Conservation (phyloP, 225 moss, liverwort and hornwort genomes). For the Physcomitrellopsis africana region DNA sequence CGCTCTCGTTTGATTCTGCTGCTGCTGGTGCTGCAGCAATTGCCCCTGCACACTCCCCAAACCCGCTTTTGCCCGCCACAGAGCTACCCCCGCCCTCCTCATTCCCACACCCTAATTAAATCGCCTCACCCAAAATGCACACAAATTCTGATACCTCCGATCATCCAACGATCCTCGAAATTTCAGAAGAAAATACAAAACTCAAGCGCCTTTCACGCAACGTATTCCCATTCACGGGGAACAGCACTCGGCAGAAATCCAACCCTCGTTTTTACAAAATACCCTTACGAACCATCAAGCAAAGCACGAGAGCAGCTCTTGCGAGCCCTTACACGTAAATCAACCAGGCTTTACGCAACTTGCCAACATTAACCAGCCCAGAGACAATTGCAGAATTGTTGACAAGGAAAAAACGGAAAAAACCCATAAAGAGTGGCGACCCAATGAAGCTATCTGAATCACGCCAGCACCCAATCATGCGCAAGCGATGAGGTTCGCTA, state of each 20-base stretch:
- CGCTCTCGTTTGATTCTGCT: slow-evolving; percentile 25
- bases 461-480: neutral
- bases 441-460: neutral
- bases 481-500: neutral
- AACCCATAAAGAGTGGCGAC: neutral
- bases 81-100: slow-evolving; percentile 44
- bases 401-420: neutral
- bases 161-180: slow-evolving; percentile 16
- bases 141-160: slow-evolving; percentile 10
- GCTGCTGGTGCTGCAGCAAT: neutral
- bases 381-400: neutral
- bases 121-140: neutral
- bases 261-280: neutral
- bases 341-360: neutral
- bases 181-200: neutral
- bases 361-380: neutral
- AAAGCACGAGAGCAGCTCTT: neutral
- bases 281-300: neutral
- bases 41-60: slow-evolving; percentile 24
- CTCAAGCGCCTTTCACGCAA: neutral
- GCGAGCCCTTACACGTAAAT: neutral
- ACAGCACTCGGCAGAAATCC: neutral
- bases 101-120: slow-evolving; percentile 36
- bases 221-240: neutral
- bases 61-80: slow-evolving; percentile 44